These are phyloP conservation scores for Chimonanthus salicifolius DNA, from an alignment of 164 flowering plant species.

Conservation along the genomic window DNA sequence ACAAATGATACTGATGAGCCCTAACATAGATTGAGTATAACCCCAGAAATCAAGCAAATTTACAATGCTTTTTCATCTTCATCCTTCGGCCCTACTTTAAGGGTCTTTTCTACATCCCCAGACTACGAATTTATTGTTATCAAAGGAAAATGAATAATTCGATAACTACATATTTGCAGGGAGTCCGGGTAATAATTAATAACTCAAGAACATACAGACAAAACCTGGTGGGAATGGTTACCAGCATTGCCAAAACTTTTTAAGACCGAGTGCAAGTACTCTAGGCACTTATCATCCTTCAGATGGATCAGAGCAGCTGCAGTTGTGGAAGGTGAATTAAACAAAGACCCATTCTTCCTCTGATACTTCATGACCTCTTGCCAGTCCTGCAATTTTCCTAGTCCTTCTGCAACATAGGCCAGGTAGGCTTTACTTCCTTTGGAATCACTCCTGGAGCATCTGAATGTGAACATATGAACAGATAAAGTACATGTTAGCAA, in stretches of 20 bases:
- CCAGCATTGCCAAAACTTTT: conserved; percentile 65
- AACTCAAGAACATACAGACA: no score
- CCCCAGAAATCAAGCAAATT: no score
- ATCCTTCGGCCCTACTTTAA: neutral
- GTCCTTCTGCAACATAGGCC: conserved; percentile 79
- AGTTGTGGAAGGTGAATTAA: conserved; percentile 86
- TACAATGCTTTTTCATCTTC: no score
- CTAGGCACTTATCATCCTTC: conserved; percentile 46
- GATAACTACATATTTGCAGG: no score
- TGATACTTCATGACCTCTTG: conserved; percentile 63
- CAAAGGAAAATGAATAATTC: no score
- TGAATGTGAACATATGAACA: conserved; percentile 8
- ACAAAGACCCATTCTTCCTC: conserved; percentile 82
- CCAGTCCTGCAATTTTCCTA: conserved; percentile 60
- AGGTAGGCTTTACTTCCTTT: conserved; percentile 46
- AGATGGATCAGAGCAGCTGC: conserved; percentile 61
- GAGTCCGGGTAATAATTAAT: no score
- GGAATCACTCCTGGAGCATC: conserved; percentile 21
- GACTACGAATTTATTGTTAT: no score
- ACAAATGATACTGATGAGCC: neutral
- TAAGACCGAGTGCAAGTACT: conserved; percentile 51
- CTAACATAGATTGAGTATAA: no score
- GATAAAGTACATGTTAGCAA: neutral
- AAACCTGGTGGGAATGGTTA: conserved; percentile 7
- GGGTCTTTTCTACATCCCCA: neutral